Percentiles rank a stretch among this genome's conserved stretches.
phyloP scores from a whole-genome alignment of 2,329 filamentous ascomycete species.

The Camptophora hylomeconis region DNA sequence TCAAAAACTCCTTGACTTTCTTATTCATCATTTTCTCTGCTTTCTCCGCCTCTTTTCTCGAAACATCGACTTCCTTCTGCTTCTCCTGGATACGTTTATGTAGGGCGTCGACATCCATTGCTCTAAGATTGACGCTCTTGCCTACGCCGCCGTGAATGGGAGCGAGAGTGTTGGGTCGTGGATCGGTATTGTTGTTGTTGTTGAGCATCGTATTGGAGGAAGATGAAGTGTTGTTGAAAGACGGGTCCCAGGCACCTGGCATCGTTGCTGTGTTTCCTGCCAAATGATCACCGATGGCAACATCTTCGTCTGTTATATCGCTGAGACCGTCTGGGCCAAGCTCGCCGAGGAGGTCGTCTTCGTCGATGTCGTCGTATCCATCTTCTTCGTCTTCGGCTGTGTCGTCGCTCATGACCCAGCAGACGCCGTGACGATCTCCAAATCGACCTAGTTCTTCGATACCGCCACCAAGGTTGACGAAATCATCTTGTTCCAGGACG shows the following conservation, averaged over 20 bases:
- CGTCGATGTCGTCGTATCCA: slow-evolving; percentile 7
- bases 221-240: slow-evolving; percentile 3
- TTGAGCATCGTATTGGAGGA: slow-evolving; percentile 22
- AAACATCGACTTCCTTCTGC: slow-evolving; percentile 55
- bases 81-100: slow-evolving; percentile 26
- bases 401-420: slow-evolving; percentile 26
- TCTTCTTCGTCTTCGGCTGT: slow-evolving; percentile 11
- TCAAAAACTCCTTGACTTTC: slow-evolving; percentile 14
- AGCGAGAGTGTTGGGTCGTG: slow-evolving; percentile 17
- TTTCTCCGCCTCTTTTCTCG: slow-evolving; percentile 52
- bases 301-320: neutral
- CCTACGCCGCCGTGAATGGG: slow-evolving; percentile 23
- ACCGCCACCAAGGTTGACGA: slow-evolving; percentile 31
- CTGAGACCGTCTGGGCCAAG: slow-evolving; percentile 1
- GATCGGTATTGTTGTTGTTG: slow-evolving; percentile 22
- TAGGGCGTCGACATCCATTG: slow-evolving; percentile 29
- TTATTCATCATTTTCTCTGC: slow-evolving; percentile 28
- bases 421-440: slow-evolving; percentile 32
- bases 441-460: slow-evolving; percentile 32
- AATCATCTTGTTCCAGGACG: slow-evolving; percentile 24
- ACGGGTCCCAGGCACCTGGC: slow-evolving; percentile 4
- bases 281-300: neutral
- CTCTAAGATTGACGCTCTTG: slow-evolving; percentile 19
- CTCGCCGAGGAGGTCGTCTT: neutral
- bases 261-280: no score